Percentiles rank a stretch among this genome's conserved stretches.
Conservation (phyloP, 805 yeast species). For the Yarrowia sp. region DNA sequence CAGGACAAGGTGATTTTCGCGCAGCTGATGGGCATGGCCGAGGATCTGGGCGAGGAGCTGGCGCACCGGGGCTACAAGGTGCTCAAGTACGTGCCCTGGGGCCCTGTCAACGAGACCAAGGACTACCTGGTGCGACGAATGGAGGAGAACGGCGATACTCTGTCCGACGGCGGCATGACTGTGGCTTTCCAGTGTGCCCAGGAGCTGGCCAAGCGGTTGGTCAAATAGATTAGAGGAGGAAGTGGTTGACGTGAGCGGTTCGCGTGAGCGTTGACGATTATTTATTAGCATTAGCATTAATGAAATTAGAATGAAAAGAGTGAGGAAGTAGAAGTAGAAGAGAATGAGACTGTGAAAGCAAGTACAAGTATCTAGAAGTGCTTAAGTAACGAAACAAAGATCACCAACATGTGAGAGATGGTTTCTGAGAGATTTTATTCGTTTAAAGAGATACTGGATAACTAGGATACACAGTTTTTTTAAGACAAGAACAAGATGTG, state of each 20-base stretch:
- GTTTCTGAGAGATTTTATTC: no score
- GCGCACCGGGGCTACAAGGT: conserved; percentile 72
- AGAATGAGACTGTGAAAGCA: no score
- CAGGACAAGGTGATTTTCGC: conserved; percentile 70
- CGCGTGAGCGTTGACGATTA: no score
- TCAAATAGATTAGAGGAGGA: conserved; percentile 15
- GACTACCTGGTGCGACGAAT: conserved; percentile 86
- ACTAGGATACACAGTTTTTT: no score
- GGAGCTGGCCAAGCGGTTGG: conserved; percentile 41
- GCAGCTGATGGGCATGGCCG: conserved; percentile 96
- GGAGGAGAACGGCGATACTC: conserved; percentile 96
- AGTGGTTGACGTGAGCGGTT: no score
- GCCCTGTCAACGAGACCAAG: conserved; percentile 92
- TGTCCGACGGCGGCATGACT: conserved; percentile 55
- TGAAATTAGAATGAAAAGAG: conserved; percentile 2
- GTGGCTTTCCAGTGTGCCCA: conserved; percentile 44
- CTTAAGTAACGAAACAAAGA: no score
- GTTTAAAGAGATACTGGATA: no score
- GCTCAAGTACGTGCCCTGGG: conserved; percentile 97
- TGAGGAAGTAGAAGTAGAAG: not conserved
- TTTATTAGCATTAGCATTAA: conserved; percentile 38
- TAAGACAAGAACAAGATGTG: no score
- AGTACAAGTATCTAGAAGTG: no score
- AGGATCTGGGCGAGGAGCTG: conserved; percentile 79
- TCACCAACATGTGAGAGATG: no score